Percentiles rank a stretch among this genome's conserved stretches.
Evolutionary conservation across 495 filamentous ascomycete genomes (phyloP).

Genomic region (Daldinia caldariorum): DNA sequence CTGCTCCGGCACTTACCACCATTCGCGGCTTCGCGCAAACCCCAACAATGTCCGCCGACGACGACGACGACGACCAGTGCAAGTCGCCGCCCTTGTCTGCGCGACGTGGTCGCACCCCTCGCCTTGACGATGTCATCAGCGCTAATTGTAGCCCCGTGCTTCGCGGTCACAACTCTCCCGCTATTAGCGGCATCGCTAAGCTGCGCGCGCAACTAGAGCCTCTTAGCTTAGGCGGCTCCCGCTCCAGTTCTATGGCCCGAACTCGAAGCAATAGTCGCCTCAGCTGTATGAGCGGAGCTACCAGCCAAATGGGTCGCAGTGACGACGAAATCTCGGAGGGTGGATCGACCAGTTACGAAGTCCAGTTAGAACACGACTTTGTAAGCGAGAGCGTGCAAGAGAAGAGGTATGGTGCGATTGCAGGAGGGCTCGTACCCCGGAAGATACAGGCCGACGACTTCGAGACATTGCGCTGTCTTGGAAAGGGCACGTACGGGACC

Average conservation of each 20-base stretch:
- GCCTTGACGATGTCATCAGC: constrained; percentile 64
- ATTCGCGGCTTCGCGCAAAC: constrained; percentile 77
- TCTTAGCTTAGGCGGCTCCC: constrained; percentile 65
- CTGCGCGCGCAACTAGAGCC: constrained; percentile 78
- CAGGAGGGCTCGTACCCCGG: constrained; percentile 60
- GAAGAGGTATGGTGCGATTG: constrained; percentile 50
- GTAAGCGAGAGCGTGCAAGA: constrained; percentile 73
- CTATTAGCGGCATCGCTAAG: constrained; percentile 75
- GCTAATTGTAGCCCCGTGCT: constrained; percentile 69
- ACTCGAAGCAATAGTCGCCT: constrained; percentile 53
- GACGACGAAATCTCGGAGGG: constrained; percentile 57
- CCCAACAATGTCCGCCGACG: constrained; percentile 84
- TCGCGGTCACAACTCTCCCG: constrained; percentile 65
- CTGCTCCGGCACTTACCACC: constrained; percentile 72
- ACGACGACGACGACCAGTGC: constrained; percentile 83
- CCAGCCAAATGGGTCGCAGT: constrained; percentile 49
- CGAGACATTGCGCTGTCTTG: constrained; percentile 89
- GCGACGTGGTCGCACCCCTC: constrained; percentile 47
- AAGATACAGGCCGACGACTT: constrained; percentile 96
- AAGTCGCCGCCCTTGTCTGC: constrained; percentile 50
- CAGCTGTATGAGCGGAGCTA: constrained; percentile 46
- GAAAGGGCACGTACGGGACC: constrained; percentile 94
- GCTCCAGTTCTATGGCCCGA: constrained; percentile 54
- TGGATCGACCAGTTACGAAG: constrained; percentile 77
- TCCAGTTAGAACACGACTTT: constrained; percentile 88